Percentiles rank a stretch among this genome's conserved stretches.
Evolutionary conservation across 1,139 yeast species (phyloP).

Genomic region (Pichia sp.): DNA sequence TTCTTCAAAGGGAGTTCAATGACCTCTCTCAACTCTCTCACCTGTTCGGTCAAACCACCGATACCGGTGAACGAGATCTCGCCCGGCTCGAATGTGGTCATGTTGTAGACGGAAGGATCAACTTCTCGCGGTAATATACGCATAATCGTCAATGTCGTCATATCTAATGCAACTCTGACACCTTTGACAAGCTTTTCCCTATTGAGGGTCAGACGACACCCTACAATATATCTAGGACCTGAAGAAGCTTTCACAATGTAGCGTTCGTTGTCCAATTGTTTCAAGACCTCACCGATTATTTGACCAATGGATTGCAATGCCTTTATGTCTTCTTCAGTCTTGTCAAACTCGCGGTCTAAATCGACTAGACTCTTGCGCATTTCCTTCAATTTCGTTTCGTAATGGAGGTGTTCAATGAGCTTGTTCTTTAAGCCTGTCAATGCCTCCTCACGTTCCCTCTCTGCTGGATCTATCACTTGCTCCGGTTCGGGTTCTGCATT

Average conservation of each 20-base stretch:
- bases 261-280: slow-evolving; percentile 91
- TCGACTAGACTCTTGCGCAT: slow-evolving; percentile 80
- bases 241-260: slow-evolving; percentile 95
- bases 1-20: slow-evolving; percentile 95
- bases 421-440: slow-evolving; percentile 77
- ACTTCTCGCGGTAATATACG: slow-evolving; percentile 96
- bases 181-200: slow-evolving; percentile 85
- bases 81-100: slow-evolving; percentile 98
- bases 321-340: slow-evolving; percentile 94
- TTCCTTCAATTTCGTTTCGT: slow-evolving; percentile 89
- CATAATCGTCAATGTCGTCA: slow-evolving; percentile 98
- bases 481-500: slow-evolving; percentile 17
- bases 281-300: slow-evolving; percentile 94
- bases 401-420: slow-evolving; percentile 86
- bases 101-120: slow-evolving; percentile 95
- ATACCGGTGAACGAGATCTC: slow-evolving; percentile 92
- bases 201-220: slow-evolving; percentile 90
- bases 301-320: slow-evolving; percentile 98
- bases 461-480: slow-evolving; percentile 39
- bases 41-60: slow-evolving; percentile 96
- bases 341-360: slow-evolving; percentile 78
- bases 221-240: slow-evolving; percentile 97
- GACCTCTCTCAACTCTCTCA: slow-evolving; percentile 94
- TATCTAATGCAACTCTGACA: slow-evolving; percentile 92
- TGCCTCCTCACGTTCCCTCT: slow-evolving; percentile 78